A percentile compares a stretch with the other conserved stretches of the same genome.
Evolutionary conservation across 2,329 filamentous ascomycete genomes (phyloP).

Genomic region (Dryadomyces quercus-mongolicae): DNA sequence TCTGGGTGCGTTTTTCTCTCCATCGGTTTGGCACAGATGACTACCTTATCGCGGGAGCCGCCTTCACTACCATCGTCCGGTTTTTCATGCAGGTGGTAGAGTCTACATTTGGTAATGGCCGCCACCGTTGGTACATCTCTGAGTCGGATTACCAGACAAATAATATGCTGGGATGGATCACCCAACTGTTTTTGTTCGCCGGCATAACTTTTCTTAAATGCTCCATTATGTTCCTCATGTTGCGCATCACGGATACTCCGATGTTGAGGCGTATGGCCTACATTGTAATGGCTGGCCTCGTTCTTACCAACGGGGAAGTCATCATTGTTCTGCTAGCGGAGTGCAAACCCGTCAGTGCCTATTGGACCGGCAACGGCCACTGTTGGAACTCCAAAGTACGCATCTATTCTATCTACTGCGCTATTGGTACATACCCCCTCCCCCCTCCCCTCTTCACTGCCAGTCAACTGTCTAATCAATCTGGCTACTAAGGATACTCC

Average conservation of each 20-base stretch:
- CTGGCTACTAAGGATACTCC: conserved; percentile 13
- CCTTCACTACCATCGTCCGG: conserved; percentile 18
- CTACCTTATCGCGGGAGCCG: conserved; percentile 20
- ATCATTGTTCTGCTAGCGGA: conserved; percentile 22
- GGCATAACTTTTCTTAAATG: conserved; percentile 27
- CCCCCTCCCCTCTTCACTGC: neutral
- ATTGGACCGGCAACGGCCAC: conserved; percentile 18
- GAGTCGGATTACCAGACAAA: neutral
- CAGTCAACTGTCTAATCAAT: neutral
- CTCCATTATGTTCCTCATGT: conserved; percentile 27
- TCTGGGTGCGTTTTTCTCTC: conserved; percentile 19
- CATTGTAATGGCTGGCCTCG: conserved; percentile 18
- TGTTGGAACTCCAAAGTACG: conserved; percentile 21
- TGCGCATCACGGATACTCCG: conserved; percentile 26
- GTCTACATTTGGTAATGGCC: conserved; percentile 23
- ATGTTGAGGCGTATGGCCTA: conserved; percentile 19
- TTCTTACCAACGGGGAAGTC: conserved; percentile 19
- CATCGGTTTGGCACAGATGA: conserved; percentile 25
- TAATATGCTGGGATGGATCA: conserved; percentile 8
- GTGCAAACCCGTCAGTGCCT: conserved; percentile 18
- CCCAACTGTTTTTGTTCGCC: conserved; percentile 27
- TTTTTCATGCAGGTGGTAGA: conserved; percentile 22
- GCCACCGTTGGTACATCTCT: conserved; percentile 23
- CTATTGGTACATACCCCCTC: conserved; percentile 14
- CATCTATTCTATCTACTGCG: conserved; percentile 21